Evolutionary conservation across 208 protist genomes (phyloP).

Genomic region (Acanthamoeba triangularis): DNA sequence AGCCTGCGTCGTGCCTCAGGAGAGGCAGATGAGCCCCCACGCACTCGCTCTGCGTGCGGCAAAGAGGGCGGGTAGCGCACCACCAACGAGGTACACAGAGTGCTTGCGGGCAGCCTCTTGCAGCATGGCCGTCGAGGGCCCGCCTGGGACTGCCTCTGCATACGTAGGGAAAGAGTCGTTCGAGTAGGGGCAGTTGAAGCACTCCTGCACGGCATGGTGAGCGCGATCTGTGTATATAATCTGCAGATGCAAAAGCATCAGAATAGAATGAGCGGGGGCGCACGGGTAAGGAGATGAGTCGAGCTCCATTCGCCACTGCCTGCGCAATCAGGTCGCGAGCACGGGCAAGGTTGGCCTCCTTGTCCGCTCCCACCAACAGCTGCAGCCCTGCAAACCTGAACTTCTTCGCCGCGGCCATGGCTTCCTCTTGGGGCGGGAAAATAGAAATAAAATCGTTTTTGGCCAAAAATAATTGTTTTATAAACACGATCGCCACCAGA

Average conservation of each 20-base stretch:
- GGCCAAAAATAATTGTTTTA: too few species aligned
- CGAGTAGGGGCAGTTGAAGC: constrained; percentile 97
- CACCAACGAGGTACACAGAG: constrained; percentile 85
- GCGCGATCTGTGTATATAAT: not conserved
- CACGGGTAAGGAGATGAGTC: constrained; percentile 42
- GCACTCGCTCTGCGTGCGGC: not conserved
- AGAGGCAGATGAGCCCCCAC: constrained; percentile 86
- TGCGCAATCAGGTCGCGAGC: constrained; percentile 6
- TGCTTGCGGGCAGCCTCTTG: constrained; percentile 71
- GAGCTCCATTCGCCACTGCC: constrained; percentile 14
- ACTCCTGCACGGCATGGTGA: constrained; percentile 68
- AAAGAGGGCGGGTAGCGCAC: not conserved
- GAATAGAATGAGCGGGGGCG: not conserved
- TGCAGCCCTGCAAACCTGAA: constrained; percentile 76
- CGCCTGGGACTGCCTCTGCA: constrained; percentile 93
- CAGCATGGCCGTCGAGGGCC: constrained; percentile 66
- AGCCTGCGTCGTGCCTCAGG: constrained; percentile 94
- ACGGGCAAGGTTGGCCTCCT: constrained; percentile 44
- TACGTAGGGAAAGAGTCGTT: constrained; percentile 96
- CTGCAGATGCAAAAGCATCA: not conserved
- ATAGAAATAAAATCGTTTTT: too few species aligned
- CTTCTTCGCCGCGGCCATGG: not conserved
- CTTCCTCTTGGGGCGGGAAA: not conserved
- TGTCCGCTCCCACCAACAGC: constrained; percentile 45
- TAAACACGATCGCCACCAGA: too few species aligned